Conservation (phyloP, 2,329 filamentous ascomycete species). For the Didymella segeticola region DNA sequence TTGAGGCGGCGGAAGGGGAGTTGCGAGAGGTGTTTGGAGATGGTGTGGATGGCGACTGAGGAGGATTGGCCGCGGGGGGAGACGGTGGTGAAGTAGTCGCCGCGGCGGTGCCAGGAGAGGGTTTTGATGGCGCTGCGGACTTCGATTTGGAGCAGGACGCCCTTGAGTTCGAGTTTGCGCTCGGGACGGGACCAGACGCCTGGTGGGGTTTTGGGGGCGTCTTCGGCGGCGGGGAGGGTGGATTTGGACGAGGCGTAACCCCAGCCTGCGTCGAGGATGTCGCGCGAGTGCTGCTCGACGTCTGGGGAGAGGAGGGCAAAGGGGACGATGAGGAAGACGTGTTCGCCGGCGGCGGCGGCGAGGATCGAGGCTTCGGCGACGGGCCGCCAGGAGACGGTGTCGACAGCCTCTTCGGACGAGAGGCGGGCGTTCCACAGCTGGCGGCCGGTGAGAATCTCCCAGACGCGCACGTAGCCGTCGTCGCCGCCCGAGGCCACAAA, state of each 20-base stretch:
- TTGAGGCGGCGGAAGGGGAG: conserved; percentile 84
- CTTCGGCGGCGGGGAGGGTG: conserved; percentile 56
- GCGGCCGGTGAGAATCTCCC: conserved; percentile 85
- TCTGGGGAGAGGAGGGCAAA: conserved; percentile 71
- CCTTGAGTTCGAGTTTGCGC: conserved; percentile 73
- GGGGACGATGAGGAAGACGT: conserved; percentile 82
- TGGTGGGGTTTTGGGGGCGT: conserved; percentile 73
- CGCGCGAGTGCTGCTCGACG: conserved; percentile 75
- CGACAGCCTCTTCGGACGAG: conserved; percentile 78
- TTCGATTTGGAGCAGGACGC: conserved; percentile 80
- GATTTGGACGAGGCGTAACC: conserved; percentile 80
- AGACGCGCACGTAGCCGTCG: conserved; percentile 89
- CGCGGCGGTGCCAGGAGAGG: conserved; percentile 90
- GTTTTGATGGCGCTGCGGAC: conserved; percentile 84
- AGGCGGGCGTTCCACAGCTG: conserved; percentile 86
- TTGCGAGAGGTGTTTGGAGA: conserved; percentile 94
- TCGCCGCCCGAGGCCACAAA: conserved; percentile 93
- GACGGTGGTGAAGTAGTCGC: conserved; percentile 93
- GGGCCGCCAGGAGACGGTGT: conserved; percentile 88
- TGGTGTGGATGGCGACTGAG: conserved; percentile 91
- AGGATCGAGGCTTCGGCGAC: conserved; percentile 80
- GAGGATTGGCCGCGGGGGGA: conserved; percentile 78
- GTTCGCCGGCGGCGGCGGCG: conserved; percentile 82
- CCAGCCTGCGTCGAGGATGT: conserved; percentile 86
- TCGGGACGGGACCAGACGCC: conserved; percentile 86